Base-by-base conservation (phyloP, 257 asterid species). In the Solanum pinnatisectum region DNA sequence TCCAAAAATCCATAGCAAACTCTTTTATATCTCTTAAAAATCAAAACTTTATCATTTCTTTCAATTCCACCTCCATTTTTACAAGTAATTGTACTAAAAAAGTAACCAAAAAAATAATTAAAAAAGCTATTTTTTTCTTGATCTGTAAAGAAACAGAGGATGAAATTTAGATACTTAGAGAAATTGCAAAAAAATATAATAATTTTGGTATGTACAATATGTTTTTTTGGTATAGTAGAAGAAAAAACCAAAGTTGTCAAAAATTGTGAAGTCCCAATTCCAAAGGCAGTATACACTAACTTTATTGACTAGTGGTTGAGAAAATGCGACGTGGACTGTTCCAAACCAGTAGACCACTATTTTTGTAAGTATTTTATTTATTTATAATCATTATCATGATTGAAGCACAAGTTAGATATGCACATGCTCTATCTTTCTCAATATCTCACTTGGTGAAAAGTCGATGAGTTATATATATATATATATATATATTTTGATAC, bases 321-420 rank as follows among this genome's bases (percentile, higher is more conserved):
- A 77, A 37, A 16, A 76, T 33, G 89, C 93, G 88, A 91, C 91
- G 93, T 91, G 91, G 90, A 79, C 81, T 83, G 49, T 25, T 85
- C 70, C 90, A 88, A 86, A 85, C 90, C 90, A 44, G 40, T 85
- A 44, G 23, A 15, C 37, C 36, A 49, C 27, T 10, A 30, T 0
- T 74, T 74, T 35, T 72, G 25, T 71, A 3, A 22, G 1, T 22
- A 2, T 74, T 73, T 35, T 73, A 35, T 20, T 56, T 56, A 1
- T 35, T 74, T 22, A 36, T 56, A 56, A 18, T 71, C 14, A 16
- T 73, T 7, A 9, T 74, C 30, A 22, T 10, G 32, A 74, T 36
- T 36, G 3, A 63, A 1, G 3, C 15, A 18, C 0, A 5, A 63
- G 3, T 63, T 23, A 63, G 3, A 63, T 65, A 10, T 10, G 3